These are phyloP conservation scores for Aspergillus sp. DNA, from an alignment of 2,329 filamentous ascomycete species.

Conservation along the genomic window DNA sequence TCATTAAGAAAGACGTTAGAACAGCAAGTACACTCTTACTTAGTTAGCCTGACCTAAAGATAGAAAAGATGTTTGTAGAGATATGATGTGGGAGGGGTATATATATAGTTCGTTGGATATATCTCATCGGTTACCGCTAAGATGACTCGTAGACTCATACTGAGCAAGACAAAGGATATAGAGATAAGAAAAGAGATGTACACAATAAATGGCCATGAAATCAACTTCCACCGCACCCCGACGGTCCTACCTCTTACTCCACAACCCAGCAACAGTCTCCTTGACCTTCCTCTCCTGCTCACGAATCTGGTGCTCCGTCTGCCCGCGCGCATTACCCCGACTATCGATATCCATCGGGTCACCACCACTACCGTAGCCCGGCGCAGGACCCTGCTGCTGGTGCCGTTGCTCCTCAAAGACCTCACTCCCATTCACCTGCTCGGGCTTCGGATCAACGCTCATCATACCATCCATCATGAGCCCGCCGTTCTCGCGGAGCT, in stretches of 20 bases:
- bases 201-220: neutral
- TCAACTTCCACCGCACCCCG: neutral
- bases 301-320: conserved; percentile 54
- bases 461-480: conserved; percentile 67
- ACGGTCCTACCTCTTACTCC: conserved; percentile 41
- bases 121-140: neutral
- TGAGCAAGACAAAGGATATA: neutral
- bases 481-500: conserved; percentile 64
- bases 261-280: conserved; percentile 62
- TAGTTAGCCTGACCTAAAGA: too few relatives aligned
- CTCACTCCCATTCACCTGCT: conserved; percentile 50
- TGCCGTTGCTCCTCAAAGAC: conserved; percentile 42
- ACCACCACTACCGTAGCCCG: neutral
- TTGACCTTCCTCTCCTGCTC: conserved; percentile 64
- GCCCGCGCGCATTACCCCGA: conserved; percentile 10
- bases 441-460: conserved; percentile 59
- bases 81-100: neutral
- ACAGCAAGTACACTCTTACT: neutral
- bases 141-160: neutral
- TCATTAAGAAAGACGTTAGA: neutral
- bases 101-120: conserved; percentile 2
- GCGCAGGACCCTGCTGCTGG: neutral
- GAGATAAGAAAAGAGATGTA: neutral
- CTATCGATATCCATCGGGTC: conserved; percentile 12
- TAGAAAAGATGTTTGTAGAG: neutral